These are phyloP conservation scores for Colletotrichum spaethianum DNA, from an alignment of 2,329 filamentous ascomycete species.

Conservation along the genomic window DNA sequence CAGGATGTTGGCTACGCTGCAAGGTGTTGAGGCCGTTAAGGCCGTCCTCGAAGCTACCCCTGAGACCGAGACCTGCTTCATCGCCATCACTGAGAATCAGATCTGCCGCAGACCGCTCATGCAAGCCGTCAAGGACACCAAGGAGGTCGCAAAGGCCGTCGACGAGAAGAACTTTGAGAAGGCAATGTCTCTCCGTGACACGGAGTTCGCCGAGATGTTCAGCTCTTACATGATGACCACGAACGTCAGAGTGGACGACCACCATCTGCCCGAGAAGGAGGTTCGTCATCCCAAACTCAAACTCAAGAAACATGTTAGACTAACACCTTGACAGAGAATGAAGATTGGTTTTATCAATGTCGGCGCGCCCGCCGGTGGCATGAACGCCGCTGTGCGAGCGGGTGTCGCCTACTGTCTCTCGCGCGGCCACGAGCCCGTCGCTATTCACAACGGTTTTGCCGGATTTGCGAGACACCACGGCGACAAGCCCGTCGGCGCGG, in stretches of 20 bases:
- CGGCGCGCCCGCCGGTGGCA: conserved; percentile 94
- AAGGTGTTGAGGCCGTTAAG: conserved; percentile 94
- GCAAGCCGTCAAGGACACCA: conserved; percentile 88
- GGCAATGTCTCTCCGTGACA: conserved; percentile 90
- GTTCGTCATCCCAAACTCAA: conserved; percentile 58
- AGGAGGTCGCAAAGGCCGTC: conserved; percentile 87
- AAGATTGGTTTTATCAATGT: conserved; percentile 97
- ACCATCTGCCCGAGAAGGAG: conserved; percentile 79
- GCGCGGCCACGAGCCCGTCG: conserved; percentile 91
- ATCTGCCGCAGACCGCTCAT: conserved; percentile 92
- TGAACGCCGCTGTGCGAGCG: conserved; percentile 96
- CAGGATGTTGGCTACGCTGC: conserved; percentile 90
- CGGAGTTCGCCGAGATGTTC: conserved; percentile 95
- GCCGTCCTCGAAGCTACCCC: conserved; percentile 92
- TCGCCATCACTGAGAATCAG: conserved; percentile 98
- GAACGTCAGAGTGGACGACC: conserved; percentile 79
- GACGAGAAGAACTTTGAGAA: conserved; percentile 86
- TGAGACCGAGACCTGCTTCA: conserved; percentile 92
- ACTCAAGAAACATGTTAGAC: conserved; percentile 26
- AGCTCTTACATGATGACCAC: conserved; percentile 93
- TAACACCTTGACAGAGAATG: conserved; percentile 76
- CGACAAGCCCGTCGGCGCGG: conserved; percentile 85
- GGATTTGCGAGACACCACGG: conserved; percentile 92
- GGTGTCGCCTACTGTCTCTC: conserved; percentile 94
- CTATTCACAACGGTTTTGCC: conserved; percentile 97